Percentiles rank a stretch among this genome's conserved stretches.
Conservation (phyloP, 2,329 filamentous ascomycete genomes). For the Tympanopsis confertula region DNA sequence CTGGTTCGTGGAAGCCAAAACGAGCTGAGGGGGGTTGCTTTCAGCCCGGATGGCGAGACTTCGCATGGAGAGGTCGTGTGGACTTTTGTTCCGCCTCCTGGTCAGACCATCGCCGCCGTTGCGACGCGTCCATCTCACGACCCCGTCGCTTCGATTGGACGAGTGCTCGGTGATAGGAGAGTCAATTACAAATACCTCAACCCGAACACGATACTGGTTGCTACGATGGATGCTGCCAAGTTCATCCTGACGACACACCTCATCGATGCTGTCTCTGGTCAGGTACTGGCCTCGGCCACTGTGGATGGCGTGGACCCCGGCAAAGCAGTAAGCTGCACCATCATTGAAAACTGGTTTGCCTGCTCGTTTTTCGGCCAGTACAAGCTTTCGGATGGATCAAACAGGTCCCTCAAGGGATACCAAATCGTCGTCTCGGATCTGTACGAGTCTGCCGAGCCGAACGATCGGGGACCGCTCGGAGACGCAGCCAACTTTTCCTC, state of each 20-base stretch:
- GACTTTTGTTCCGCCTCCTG: slow-evolving; percentile 57
- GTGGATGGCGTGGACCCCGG: slow-evolving; percentile 64
- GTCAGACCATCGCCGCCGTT: slow-evolving; percentile 58
- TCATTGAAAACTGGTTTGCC: slow-evolving; percentile 91
- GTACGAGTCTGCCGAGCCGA: slow-evolving; percentile 72
- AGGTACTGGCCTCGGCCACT: slow-evolving; percentile 59
- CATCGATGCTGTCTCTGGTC: slow-evolving; percentile 75
- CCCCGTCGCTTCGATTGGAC: slow-evolving; percentile 86
- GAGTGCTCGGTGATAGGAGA: slow-evolving; percentile 80
- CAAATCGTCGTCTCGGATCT: slow-evolving; percentile 79
- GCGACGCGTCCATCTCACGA: slow-evolving; percentile 64
- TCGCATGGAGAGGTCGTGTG: slow-evolving; percentile 44
- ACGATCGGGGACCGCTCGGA: slow-evolving; percentile 73
- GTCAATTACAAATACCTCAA: slow-evolving; percentile 97
- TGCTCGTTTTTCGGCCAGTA: slow-evolving; percentile 68
- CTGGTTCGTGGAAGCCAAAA: slow-evolving; percentile 37
- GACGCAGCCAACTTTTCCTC: slow-evolving; percentile 64
- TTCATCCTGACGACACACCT: slow-evolving; percentile 63
- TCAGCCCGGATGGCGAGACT: slow-evolving; percentile 24
- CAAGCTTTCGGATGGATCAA: slow-evolving; percentile 37
- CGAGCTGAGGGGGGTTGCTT: slow-evolving; percentile 42
- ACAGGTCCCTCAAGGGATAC: slow-evolving; percentile 64
- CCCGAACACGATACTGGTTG: slow-evolving; percentile 70
- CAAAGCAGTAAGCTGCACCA: slow-evolving; percentile 63
- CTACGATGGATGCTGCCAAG: slow-evolving; percentile 46